phyloP scores from a whole-genome alignment of 805 yeast species.

The Starmerella kuoi region DNA sequence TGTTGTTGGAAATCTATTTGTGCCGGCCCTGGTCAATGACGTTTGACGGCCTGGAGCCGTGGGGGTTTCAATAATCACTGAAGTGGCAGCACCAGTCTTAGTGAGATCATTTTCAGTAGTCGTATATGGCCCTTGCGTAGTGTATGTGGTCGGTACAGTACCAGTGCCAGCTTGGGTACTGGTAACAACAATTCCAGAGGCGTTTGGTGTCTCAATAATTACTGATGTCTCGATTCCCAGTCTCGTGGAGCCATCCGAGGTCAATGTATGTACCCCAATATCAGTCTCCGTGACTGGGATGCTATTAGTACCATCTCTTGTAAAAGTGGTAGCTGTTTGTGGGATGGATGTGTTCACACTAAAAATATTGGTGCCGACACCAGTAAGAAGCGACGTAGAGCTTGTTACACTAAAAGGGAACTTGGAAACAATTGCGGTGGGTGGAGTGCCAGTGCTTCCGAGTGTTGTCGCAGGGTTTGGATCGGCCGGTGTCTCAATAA shows the following conservation, averaged over 20 bases:
- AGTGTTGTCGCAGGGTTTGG: no score
- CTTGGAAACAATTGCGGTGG: neutral
- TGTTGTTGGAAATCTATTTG: neutral
- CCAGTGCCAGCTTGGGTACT: conserved; percentile 4
- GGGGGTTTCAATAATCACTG: conserved; percentile 2
- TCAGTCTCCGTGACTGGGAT: no score
- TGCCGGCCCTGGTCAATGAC: neutral
- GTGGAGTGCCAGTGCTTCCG: neutral
- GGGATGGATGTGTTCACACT: no score
- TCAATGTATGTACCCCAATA: no score
- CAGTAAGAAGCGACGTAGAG: neutral
- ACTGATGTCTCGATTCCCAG: conserved; percentile 6
- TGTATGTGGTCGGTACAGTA: neutral
- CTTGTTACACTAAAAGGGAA: neutral
- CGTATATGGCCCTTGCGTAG: conserved; percentile 5
- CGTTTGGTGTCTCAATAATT: conserved; percentile 4
- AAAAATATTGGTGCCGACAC: conserved; percentile 1
- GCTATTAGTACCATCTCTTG: no score
- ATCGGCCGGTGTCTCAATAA: no score
- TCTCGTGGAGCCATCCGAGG: no score
- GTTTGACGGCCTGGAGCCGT: conserved; percentile 2
- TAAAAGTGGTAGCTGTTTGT: no score
- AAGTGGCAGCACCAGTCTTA: conserved; percentile 1
- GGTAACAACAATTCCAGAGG: neutral
- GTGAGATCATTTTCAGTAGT: neutral